Base-by-base conservation (phyloP, 352 stramenopile species). In the Plasmopara muralis region DNA sequence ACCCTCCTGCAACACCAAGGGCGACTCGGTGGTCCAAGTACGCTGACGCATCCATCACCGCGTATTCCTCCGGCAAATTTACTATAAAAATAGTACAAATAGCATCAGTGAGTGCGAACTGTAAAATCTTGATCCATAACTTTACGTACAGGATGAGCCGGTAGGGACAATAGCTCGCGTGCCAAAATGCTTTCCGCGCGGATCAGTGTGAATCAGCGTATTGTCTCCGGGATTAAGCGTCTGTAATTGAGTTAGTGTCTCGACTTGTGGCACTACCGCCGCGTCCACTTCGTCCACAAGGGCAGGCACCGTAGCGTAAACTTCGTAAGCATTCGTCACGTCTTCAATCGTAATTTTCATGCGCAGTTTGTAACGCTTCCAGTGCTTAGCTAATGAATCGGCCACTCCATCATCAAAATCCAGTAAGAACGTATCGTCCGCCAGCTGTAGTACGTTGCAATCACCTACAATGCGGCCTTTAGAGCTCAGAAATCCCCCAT, bases 351-450 rank as follows among this genome's bases (percentile, higher is more conserved):
- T 76, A 18, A 87, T 47, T 48, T 92, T 93, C 74, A 91, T 88
- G 25, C 84, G 82, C 60, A 94, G 47, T 47, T 93, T 94, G 72
- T 94, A 94, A 45, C 83, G 74, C 64, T 89, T 91, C 77, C 80
- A 90, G 66, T 93, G 82, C 62, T 94, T 93, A 46, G 68, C 58
- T 28, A 91, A 50, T 5, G 85, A 47, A 5, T 82, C 72, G 10
- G 68, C 57, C 31, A 90, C 64, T 15, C 56, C 53, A 15, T 72
- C 72, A 43, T 92, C 79, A 52, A 84, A 89, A 46, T 89, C 82
- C 29, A 93, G 20, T 33, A 90, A 43, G 48, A 88, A 87, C 6
- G 77, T 70, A 13, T 94, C 75, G 9, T 77, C 64, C 63, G 83
- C 59, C 20, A 87, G 53, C 43, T 85, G 74, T 29, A 92, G 66